Evolutionary conservation across 2,329 filamentous ascomycete genomes (phyloP).

Genomic region (Zalaria sp.): DNA sequence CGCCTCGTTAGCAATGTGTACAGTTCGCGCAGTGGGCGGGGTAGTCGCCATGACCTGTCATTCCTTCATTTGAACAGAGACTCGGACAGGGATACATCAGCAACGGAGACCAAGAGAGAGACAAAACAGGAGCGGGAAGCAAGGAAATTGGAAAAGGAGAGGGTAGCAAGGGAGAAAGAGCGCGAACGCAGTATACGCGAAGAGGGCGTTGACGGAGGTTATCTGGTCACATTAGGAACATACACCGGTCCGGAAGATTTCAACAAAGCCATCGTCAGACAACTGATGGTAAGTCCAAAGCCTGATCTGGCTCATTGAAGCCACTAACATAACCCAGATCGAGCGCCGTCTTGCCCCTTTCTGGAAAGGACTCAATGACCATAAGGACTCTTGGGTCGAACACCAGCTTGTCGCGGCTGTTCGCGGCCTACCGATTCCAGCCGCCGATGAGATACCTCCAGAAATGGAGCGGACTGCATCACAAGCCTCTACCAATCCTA

Average conservation of each 20-base stretch:
- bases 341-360: constrained; percentile 87
- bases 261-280: constrained; percentile 73
- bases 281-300: constrained; percentile 58
- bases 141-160: constrained; percentile 69
- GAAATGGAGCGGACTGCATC: constrained; percentile 40
- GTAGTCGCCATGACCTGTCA: constrained; percentile 42
- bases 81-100: constrained; percentile 34
- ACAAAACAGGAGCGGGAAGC: constrained; percentile 87
- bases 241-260: constrained; percentile 92
- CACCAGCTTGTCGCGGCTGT: constrained; percentile 88
- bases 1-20: constrained; percentile 23
- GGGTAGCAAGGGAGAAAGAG: constrained; percentile 61
- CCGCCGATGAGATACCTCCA: constrained; percentile 67
- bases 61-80: constrained; percentile 41
- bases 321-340: constrained; percentile 44
- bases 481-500: constrained; percentile 21
- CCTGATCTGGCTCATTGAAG: too few relatives aligned
- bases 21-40: constrained; percentile 26
- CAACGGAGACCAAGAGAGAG: constrained; percentile 53
- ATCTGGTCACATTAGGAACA: constrained; percentile 81
- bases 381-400: constrained; percentile 79
- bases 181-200: constrained; percentile 81
- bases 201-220: constrained; percentile 89
- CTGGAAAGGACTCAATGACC: constrained; percentile 86
- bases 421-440: constrained; percentile 68